These are phyloP conservation scores for Verticillium dahliae DNA, from an alignment of 2,329 filamentous ascomycete genomes.

Conservation along the genomic window DNA sequence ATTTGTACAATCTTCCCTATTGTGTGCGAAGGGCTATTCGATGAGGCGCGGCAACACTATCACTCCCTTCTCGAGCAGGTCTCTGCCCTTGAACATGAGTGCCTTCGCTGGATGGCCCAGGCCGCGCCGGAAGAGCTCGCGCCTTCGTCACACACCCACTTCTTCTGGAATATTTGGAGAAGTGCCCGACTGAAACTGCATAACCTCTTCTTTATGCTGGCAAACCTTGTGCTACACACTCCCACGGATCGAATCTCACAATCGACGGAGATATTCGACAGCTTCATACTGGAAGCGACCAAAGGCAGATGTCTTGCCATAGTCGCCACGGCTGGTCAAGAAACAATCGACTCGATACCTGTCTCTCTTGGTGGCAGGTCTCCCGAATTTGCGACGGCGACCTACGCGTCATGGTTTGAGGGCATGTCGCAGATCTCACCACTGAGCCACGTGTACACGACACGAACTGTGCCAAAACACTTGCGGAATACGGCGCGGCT, in stretches of 20 bases:
- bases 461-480: slow-evolving; percentile 18
- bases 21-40: background rate
- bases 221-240: slow-evolving; percentile 28
- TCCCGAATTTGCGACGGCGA: slow-evolving; percentile 6
- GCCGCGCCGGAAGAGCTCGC: slow-evolving; percentile 17
- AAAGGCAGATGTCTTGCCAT: slow-evolving; percentile 2
- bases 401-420: slow-evolving; percentile 20
- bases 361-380: slow-evolving; percentile 16
- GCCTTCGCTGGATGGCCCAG: slow-evolving; percentile 18
- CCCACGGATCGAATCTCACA: background rate
- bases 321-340: slow-evolving; percentile 19
- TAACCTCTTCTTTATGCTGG: slow-evolving; percentile 21
- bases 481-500: slow-evolving; percentile 19
- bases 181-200: slow-evolving; percentile 27
- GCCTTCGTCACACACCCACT: slow-evolving; percentile 9
- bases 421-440: slow-evolving; percentile 31
- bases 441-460: slow-evolving; percentile 22
- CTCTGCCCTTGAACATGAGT: slow-evolving; percentile 20
- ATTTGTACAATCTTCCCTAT: slow-evolving; percentile 6
- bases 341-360: slow-evolving; percentile 20
- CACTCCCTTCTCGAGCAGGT: slow-evolving; percentile 11
- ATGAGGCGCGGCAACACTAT: slow-evolving; percentile 3
- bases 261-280: background rate
- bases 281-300: background rate
- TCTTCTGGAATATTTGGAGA: slow-evolving; percentile 24